phyloP scores from a whole-genome alignment of 2,329 filamentous ascomycete species.

The Aureobasidium sp. region DNA sequence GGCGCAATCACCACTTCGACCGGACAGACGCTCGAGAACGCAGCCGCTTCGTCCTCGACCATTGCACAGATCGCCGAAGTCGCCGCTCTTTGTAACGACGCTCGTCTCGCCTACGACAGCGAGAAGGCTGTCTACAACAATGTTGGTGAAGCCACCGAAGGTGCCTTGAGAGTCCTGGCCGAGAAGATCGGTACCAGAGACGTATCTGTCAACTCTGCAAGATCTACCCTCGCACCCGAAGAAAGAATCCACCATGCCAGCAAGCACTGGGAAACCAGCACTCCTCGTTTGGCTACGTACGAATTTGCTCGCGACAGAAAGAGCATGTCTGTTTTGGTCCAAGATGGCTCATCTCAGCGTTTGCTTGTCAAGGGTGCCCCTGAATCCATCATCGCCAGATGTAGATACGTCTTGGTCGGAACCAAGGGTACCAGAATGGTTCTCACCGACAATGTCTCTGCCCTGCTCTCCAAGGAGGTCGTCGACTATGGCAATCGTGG shows the following conservation, averaged over 20 bases:
- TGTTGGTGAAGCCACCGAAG: slow-evolving; percentile 92
- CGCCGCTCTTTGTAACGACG: slow-evolving; percentile 78
- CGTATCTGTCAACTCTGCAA: slow-evolving; percentile 48
- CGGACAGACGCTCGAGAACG: slow-evolving; percentile 61
- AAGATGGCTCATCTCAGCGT: slow-evolving; percentile 62
- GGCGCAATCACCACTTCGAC: slow-evolving; percentile 60
- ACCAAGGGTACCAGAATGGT: slow-evolving; percentile 68
- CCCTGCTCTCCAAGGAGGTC: slow-evolving; percentile 70
- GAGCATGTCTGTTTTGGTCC: slow-evolving; percentile 95
- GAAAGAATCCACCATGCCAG: slow-evolving; percentile 75
- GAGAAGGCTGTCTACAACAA: slow-evolving; percentile 69
- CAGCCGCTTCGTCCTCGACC: slow-evolving; percentile 65
- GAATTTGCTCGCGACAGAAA: slow-evolving; percentile 97
- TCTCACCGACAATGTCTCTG: slow-evolving; percentile 61
- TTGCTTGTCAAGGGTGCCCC: slow-evolving; percentile 95
- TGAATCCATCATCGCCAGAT: slow-evolving; percentile 88
- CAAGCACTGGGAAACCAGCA: slow-evolving; percentile 71
- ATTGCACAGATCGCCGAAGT: slow-evolving; percentile 69
- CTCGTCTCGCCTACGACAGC: slow-evolving; percentile 72
- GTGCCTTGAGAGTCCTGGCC: slow-evolving; percentile 78
- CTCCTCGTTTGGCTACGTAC: slow-evolving; percentile 74
- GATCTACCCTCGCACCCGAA: slow-evolving; percentile 41
- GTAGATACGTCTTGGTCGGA: slow-evolving; percentile 73
- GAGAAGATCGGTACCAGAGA: slow-evolving; percentile 91
- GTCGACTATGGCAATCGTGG: slow-evolving; percentile 86